Conservation (phyloP, 2,329 filamentous ascomycete species). For the Epichloe sibirici region DNA sequence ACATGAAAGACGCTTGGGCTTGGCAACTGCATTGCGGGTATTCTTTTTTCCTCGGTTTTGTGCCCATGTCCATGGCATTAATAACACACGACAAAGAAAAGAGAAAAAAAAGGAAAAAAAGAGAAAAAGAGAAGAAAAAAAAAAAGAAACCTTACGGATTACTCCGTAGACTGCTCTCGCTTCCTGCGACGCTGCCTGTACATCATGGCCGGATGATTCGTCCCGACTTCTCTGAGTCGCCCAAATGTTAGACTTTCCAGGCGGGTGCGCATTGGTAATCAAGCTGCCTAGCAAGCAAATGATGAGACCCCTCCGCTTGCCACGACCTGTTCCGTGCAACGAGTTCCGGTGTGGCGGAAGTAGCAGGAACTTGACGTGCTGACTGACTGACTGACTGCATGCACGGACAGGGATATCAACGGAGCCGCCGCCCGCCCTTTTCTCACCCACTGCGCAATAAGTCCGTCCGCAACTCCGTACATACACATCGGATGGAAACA, state of each 20-base stretch:
- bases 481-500: background rate
- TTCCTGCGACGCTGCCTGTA: background rate
- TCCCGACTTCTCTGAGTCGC: no score
- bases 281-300: no score
- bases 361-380: background rate
- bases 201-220: no score
- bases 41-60: background rate
- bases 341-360: conserved; percentile 3
- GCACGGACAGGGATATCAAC: conserved; percentile 1
- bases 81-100: background rate
- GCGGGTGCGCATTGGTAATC: no score
- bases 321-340: background rate
- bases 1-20: background rate
- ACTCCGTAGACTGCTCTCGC: background rate
- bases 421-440: background rate
- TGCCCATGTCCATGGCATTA: background rate
- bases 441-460: background rate
- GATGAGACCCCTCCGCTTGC: no score
- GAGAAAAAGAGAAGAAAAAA: background rate
- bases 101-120: background rate
- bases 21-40: background rate
- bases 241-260: no score
- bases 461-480: background rate
- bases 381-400: background rate
- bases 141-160: background rate